phyloP scores from a whole-genome alignment of 192 early-diverging fungal species.

The Oehlia diaphana region DNA sequence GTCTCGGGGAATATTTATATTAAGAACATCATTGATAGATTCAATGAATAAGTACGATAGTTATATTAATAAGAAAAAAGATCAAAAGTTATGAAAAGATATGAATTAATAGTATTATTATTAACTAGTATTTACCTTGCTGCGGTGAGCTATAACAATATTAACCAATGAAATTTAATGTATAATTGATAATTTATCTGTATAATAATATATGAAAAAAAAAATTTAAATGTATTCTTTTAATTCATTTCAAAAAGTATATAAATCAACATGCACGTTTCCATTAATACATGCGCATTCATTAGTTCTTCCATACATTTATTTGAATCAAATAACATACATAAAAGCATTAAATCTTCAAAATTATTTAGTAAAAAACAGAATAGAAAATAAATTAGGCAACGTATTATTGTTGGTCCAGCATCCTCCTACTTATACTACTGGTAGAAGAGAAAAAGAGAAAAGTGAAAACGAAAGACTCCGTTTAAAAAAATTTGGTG shows the following conservation, averaged over 20 bases:
- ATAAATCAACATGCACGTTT: not conserved
- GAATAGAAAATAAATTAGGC: slow-evolving; percentile 30
- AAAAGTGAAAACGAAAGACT: slow-evolving; percentile 32
- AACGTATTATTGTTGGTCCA: slow-evolving; percentile 72
- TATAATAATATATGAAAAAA: too few relatives aligned
- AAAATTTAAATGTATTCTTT: not conserved
- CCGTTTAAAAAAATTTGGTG: slow-evolving; percentile 63
- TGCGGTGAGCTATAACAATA: too few relatives aligned
- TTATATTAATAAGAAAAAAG: too few relatives aligned
- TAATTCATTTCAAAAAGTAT: not conserved
- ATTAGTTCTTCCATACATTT: slow-evolving; percentile 36
- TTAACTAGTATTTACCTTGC: too few relatives aligned
- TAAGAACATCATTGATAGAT: too few relatives aligned
- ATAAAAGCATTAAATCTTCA: slow-evolving; percentile 60
- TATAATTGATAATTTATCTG: too few relatives aligned
- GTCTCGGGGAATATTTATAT: too few relatives aligned
- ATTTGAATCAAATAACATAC: slow-evolving; percentile 57
- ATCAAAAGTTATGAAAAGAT: too few relatives aligned
- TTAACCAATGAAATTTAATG: too few relatives aligned
- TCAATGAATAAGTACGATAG: too few relatives aligned
- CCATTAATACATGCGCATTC: not conserved
- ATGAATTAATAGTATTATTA: too few relatives aligned
- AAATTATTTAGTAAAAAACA: slow-evolving; percentile 48
- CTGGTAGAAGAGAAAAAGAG: slow-evolving; percentile 79
- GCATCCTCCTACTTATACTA: slow-evolving; percentile 91